These are phyloP conservation scores for Pholiota adiposa DNA, from an alignment of 1,284 basidiomycete species.

Conservation along the genomic window DNA sequence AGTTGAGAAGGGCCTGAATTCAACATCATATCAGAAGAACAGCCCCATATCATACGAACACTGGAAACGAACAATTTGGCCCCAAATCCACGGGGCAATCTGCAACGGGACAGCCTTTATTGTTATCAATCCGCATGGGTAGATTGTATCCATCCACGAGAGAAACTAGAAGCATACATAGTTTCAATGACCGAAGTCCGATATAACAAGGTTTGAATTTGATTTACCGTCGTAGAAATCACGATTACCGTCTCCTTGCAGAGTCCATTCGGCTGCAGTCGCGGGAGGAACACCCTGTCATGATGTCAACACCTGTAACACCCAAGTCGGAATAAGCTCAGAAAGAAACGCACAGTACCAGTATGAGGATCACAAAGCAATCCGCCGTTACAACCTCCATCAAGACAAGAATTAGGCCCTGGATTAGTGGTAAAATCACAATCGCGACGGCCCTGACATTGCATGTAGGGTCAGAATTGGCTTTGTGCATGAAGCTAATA, in stretches of 20 bases:
- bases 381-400: constrained; percentile 63
- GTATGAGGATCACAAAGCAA: constrained; percentile 50
- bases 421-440: constrained; percentile 51
- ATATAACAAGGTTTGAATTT: neutral
- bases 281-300: constrained; percentile 61
- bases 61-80: constrained; percentile 30
- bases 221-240: constrained; percentile 54
- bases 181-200: neutral
- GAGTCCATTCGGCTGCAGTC: constrained; percentile 62
- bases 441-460: constrained; percentile 45
- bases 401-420: constrained; percentile 56
- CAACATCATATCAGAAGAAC: neutral
- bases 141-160: constrained; percentile 66
- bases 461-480: neutral
- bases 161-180: constrained; percentile 36
- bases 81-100: constrained; percentile 59
- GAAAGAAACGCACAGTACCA: constrained; percentile 45
- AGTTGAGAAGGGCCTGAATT: constrained; percentile 43
- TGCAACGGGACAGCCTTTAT: constrained; percentile 51
- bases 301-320: neutral
- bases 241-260: constrained; percentile 38
- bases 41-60: neutral
- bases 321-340: neutral
- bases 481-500: neutral
- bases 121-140: constrained; percentile 57